Evolutionary conservation across 805 yeast species (phyloP).

Genomic region (Cyberlindnera maclurae): DNA sequence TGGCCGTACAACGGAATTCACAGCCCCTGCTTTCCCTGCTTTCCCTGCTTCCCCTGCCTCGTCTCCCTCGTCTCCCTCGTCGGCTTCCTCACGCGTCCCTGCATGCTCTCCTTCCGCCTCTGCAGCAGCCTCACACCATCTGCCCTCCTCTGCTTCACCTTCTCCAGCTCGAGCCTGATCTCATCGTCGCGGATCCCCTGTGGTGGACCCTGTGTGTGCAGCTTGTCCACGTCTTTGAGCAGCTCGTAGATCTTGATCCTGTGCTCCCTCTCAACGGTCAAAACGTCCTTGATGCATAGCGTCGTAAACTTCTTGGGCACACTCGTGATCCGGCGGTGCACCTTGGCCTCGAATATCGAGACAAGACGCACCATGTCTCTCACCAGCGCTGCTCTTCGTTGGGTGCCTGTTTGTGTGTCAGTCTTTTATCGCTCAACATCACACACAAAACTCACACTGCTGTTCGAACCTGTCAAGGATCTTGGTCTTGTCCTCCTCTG

Average conservation of each 20-base stretch:
- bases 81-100: constrained; percentile 7
- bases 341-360: constrained; percentile 17
- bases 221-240: constrained; percentile 14
- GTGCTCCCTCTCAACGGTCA: constrained; percentile 23
- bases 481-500: constrained; percentile 7
- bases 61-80: neutral
- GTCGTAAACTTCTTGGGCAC: constrained; percentile 22
- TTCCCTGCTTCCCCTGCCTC: too few relatives aligned
- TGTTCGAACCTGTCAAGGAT: constrained; percentile 17
- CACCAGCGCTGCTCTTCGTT: constrained; percentile 11
- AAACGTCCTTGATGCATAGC: constrained; percentile 18
- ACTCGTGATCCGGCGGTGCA: constrained; percentile 12
- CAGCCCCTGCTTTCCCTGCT: too few relatives aligned
- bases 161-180: constrained; percentile 6
- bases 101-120: constrained; percentile 18
- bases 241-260: constrained; percentile 20
- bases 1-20: too few relatives aligned
- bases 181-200: constrained; percentile 4
- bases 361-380: constrained; percentile 13
- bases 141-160: constrained; percentile 11
- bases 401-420: constrained; percentile 4
- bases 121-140: constrained; percentile 10
- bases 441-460: constrained; percentile 16
- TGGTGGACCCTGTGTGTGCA: constrained; percentile 1
- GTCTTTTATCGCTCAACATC: constrained; percentile 8